Evolutionary conservation across 2,329 filamentous ascomycete species (phyloP), one percentile per base, ranked within the genome.

Genomic region (Pseudogymnoascus sp.): DNA sequence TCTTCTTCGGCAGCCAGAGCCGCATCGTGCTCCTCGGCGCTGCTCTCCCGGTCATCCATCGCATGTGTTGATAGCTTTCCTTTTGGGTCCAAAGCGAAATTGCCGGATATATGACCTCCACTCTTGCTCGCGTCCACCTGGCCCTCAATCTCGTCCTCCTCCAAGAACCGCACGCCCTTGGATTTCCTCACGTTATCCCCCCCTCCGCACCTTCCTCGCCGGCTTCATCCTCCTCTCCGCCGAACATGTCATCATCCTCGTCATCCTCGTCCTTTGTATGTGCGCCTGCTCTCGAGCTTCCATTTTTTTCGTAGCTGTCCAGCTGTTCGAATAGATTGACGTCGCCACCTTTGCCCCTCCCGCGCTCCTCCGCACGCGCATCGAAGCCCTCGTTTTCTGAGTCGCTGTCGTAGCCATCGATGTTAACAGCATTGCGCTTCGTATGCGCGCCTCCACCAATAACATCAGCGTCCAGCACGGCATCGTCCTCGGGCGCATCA

Each of bases 341-440:
- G n/a, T 81, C 75, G 63, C 78, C 78, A 28, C 76, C 71, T 69
- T 77, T 76, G 14, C 65, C 68, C 63, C 72, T 79, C 61, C 76
- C 78, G 66, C 83, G 83, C 62, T 82, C 82, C 63, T 87, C 85
- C 5, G 89, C 88, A 60, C 90, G 84, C 33, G 83, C 83, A 68
- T 95, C 85, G 74, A 96, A 96, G 49, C 90, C 92, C 72, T 97
- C 95, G 67, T 96, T 93, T 61, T 89, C 85, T 2, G 93, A 96
- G 75, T 99, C 95, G 8, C 89, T 95, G 69, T 97, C 93, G 77
- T 97, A 99, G 60, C 95, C 95, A 71, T 97, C 95, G 41, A 99
- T 86, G 71, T 97, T 97, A 62, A 99, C 90, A 0, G 93, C 95
- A 68, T 93, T 93, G 66, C 95, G 90, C 75, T 96, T 96, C 0